Base-by-base conservation (phyloP, 2,329 filamentous ascomycete species). In the Aureobasidium melanogenum region DNA sequence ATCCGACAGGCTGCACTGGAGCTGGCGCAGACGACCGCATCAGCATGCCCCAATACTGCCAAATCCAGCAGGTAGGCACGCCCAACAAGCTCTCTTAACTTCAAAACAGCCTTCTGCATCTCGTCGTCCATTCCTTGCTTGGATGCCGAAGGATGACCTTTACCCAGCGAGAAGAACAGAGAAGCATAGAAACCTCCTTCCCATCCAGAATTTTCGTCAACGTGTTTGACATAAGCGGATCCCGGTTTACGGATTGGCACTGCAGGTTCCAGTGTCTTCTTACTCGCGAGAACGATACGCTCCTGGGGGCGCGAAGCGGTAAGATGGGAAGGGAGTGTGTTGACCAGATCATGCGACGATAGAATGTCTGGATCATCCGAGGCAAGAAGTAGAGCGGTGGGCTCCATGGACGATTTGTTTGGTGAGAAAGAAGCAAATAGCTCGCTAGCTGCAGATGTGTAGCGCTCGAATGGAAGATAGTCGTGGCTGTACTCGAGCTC, bases 61-160 rank as follows among this genome's bases (percentile, higher is more conserved):
- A 95, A 75, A 73, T 96, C 91, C 74, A 95, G 82, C 71, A 91
- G 75, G 74, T 94, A 95, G 2, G 89, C 88, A n/a, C 90, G 77
- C 0, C 86, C 91, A 5, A 96, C 83, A 32, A 92, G 77, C 72
- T 88, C 86, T 51, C 91, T 80, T 66, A 95, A 75, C 66, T 82
- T 77, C 66, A 89, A 76, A 7, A 59, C 56, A n/a, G 87, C 85
- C 61, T 73, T 70, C 48, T 76, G 70, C 2, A 58, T 60, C 41
- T 62, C 59, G 70, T 75, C 38, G 69, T 14, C 59, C 63, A 22
- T 56, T 55, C 51, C 52, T 12, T 57, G 26, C 17, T 67, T 64
- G 19, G 65, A 66, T 39, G 68, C 70, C 9, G 68, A 62, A 17
- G 52, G 47, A 22, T 59, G 50, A 4, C 73, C 24, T 12, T 43